A percentile compares a stretch with the other conserved stretches of the same genome.
Evolutionary conservation across 768 basidiomycete genomes (phyloP).

Genomic region (Hysterangium stoloniferum): DNA sequence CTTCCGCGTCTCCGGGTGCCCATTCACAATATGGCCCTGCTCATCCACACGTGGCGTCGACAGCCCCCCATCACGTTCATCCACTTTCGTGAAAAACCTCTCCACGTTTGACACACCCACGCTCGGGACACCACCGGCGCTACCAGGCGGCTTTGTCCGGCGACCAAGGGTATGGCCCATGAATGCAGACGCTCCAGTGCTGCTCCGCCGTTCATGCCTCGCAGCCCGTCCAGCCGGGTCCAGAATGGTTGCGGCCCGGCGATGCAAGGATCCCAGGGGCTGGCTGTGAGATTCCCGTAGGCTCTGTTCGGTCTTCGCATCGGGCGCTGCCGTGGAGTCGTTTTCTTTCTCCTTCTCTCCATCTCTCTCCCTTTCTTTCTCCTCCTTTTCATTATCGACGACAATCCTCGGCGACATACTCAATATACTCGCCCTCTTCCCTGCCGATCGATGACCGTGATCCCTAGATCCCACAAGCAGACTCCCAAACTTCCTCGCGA

Average conservation of each 20-base stretch:
- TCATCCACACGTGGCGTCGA: slow-evolving; percentile 34
- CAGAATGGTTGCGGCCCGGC: slow-evolving; percentile 70
- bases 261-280: slow-evolving; percentile 51
- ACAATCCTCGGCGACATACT: slow-evolving; percentile 33
- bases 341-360: slow-evolving; percentile 19
- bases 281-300: slow-evolving; percentile 38
- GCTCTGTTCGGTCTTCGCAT: not conserved
- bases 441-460: slow-evolving; percentile 27
- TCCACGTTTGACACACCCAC: slow-evolving; percentile 20
- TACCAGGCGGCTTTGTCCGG: slow-evolving; percentile 18
- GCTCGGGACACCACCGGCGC: slow-evolving; percentile 9
- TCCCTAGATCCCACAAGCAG: slow-evolving; percentile 43
- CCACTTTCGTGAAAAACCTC: slow-evolving; percentile 42
- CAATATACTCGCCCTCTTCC: slow-evolving; percentile 45
- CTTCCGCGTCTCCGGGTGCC: slow-evolving; percentile 28
- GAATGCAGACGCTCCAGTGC: slow-evolving; percentile 54
- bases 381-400: slow-evolving; percentile 17
- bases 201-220: slow-evolving; percentile 69
- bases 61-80: slow-evolving; percentile 26
- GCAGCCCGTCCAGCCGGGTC: slow-evolving; percentile 57
- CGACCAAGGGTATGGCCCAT: slow-evolving; percentile 56
- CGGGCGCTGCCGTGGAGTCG: not conserved
- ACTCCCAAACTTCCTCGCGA: slow-evolving; percentile 74
- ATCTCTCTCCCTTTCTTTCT: slow-evolving; percentile 31
- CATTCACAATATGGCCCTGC: slow-evolving; percentile 24